phyloP scores from a whole-genome alignment of 2,329 filamentous ascomycete species.

The Aureobasidium sp. region DNA sequence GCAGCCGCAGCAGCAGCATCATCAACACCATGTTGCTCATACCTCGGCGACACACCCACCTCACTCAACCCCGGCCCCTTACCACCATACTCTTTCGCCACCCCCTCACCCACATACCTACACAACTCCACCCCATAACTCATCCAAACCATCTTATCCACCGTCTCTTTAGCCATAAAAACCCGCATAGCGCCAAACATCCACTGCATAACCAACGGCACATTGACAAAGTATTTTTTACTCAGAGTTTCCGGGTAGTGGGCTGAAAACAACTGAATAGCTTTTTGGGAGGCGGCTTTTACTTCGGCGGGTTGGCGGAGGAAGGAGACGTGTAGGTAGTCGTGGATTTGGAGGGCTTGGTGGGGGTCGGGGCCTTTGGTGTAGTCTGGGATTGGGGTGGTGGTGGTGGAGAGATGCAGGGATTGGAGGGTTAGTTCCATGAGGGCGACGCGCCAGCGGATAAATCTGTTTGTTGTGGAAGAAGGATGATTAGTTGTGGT shows the following conservation, averaged over 20 bases:
- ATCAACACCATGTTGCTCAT: constrained; percentile 20
- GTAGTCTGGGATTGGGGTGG: constrained; percentile 62
- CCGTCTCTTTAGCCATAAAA: constrained; percentile 42
- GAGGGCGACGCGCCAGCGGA: constrained; percentile 80
- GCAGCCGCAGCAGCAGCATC: background rate
- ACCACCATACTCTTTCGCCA: constrained; percentile 77
- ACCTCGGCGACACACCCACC: constrained; percentile 35
- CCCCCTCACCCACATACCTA: constrained; percentile 54
- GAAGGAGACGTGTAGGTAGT: constrained; percentile 85
- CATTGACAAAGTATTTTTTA: constrained; percentile 95
- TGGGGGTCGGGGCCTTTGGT: constrained; percentile 65
- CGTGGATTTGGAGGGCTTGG: constrained; percentile 87
- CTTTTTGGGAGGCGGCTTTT: constrained; percentile 69
- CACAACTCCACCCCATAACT: constrained; percentile 60
- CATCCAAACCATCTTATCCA: constrained; percentile 43
- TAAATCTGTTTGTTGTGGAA: constrained; percentile 53
- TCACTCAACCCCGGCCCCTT: constrained; percentile 50
- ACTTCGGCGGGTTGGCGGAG: constrained; percentile 71
- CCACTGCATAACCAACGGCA: constrained; percentile 86
- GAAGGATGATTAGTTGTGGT: no score
- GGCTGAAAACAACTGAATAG: constrained; percentile 71
- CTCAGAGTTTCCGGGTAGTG: constrained; percentile 85
- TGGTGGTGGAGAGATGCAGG: constrained; percentile 63
- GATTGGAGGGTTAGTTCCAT: constrained; percentile 81
- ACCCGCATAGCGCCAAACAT: constrained; percentile 43